Evolutionary conservation across 371 early-diverging fungal genomes (phyloP).

Genomic region (Zychaea mexicana): DNA sequence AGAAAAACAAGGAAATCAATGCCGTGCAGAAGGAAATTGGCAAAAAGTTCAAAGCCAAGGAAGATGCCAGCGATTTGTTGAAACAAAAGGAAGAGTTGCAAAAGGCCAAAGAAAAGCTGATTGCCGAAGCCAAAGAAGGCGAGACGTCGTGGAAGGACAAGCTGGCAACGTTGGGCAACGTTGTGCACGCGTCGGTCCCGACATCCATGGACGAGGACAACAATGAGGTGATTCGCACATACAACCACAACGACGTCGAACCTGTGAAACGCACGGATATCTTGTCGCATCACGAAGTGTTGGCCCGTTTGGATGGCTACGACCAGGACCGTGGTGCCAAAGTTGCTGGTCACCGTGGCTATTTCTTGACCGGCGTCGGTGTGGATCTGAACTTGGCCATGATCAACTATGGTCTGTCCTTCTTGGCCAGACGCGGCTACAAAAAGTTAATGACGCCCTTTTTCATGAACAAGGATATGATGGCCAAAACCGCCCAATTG

Average conservation of each 20-base stretch:
- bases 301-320: conserved; percentile 90
- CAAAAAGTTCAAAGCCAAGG: conserved; percentile 89
- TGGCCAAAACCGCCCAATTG: conserved; percentile 99
- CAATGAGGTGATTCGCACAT: conserved; percentile 80
- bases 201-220: conserved; percentile 90
- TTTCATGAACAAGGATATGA: conserved; percentile 97
- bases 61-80: conserved; percentile 81
- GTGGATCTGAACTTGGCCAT: conserved; percentile 97
- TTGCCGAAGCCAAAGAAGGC: conserved; percentile 72
- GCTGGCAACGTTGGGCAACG: conserved; percentile 90
- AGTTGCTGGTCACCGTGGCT: conserved; percentile 99
- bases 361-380: conserved; percentile 95
- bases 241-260: conserved; percentile 53
- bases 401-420: conserved; percentile 97
- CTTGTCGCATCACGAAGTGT: conserved; percentile 92
- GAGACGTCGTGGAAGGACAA: conserved; percentile 71
- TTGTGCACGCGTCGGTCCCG: conserved; percentile 94
- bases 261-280: conserved; percentile 75
- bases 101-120: conserved; percentile 71
- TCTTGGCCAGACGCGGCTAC: conserved; percentile 88
- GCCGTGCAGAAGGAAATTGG: conserved; percentile 92
- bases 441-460: conserved; percentile 98
- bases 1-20: conserved; percentile 90
- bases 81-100: conserved; percentile 75
- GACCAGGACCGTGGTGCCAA: conserved; percentile 95